These are phyloP conservation scores for Pycnococcus provasolii DNA, from an alignment of 139 green algal species.

Conservation along the genomic window DNA sequence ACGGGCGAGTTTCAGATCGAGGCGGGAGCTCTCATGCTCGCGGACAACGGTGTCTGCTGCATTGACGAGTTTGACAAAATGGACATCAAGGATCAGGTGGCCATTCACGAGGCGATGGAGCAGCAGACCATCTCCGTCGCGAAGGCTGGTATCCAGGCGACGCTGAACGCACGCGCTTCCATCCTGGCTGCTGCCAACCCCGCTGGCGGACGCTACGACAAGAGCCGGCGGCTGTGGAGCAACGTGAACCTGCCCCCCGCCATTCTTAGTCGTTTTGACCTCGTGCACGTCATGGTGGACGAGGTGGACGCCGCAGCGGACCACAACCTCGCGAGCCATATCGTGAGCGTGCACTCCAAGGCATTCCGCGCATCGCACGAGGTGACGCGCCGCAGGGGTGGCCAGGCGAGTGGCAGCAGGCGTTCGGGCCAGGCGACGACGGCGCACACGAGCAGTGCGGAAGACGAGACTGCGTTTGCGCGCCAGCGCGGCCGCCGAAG, in stretches of 20 bases:
- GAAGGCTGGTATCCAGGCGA: constrained; percentile 97
- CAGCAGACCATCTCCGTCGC: constrained; percentile 99
- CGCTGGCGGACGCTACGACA: constrained; percentile 83
- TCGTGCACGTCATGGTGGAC: constrained; percentile 49
- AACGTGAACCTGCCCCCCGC: constrained; percentile 96
- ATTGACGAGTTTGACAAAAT: constrained; percentile 99
- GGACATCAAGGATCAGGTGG: constrained; percentile 87
- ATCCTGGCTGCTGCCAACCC: constrained; percentile 96
- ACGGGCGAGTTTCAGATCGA: constrained; percentile 71
- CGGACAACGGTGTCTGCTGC: constrained; percentile 92
- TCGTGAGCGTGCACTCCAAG: constrained; percentile 39
- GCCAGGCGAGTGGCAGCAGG: no score
- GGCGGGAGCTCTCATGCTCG: constrained; percentile 95
- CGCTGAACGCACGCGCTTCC: constrained; percentile 81
- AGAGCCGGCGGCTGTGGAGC: constrained; percentile 75
- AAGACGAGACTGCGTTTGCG: no score
- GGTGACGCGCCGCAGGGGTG: no score
- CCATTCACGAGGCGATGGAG: constrained; percentile 99
- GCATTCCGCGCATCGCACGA: constrained; percentile 13
- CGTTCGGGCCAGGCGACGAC: no score
- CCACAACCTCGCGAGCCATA: constrained; percentile 35
- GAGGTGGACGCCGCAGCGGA: constrained; percentile 29
- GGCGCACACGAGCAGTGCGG: no score
- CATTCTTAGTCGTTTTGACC: constrained; percentile 96
- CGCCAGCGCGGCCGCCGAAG: no score